Evolutionary conservation across 148 eudicot species (phyloP).

Genomic region (Simmondsia chinensis): DNA sequence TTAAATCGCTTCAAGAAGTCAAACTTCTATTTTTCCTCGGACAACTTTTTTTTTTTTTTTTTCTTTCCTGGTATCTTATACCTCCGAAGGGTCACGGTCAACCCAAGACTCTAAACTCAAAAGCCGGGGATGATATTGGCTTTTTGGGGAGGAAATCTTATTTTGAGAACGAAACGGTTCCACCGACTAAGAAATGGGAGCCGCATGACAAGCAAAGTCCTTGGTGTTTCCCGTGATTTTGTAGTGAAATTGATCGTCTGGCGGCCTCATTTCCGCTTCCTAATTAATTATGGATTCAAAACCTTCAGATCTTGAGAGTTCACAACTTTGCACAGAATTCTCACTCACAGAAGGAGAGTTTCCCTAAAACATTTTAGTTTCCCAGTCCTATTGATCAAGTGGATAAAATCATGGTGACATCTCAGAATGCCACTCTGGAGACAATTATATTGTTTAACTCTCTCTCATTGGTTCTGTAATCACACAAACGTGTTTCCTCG

Average conservation of each 20-base stretch:
- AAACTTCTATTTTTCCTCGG: conserved; percentile 27
- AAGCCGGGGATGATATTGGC: conserved; percentile 62
- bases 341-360: conserved; percentile 47
- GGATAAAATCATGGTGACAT: conserved; percentile 43
- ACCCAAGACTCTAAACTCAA: conserved; percentile 65
- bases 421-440: conserved; percentile 27
- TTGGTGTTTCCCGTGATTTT: conserved; percentile 19
- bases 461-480: conserved; percentile 61
- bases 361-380: conserved; percentile 77
- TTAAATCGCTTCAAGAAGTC: conserved; percentile 58
- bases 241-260: conserved; percentile 8
- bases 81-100: conserved; percentile 19
- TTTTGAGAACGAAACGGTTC: conserved; percentile 61
- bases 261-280: conserved; percentile 21
- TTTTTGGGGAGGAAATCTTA: conserved; percentile 15
- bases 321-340: conserved; percentile 49
- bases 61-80: conserved; percentile 21
- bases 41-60: conserved; percentile 23
- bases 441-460: conserved; percentile 20
- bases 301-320: conserved; percentile 63
- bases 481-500: conserved; percentile 42
- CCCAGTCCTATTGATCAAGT: conserved; percentile 95
- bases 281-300: conserved; percentile 28
- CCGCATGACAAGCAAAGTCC: conserved; percentile 23
- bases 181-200: conserved; percentile 19